Conservation (phyloP, 768 basidiomycete genomes). For the Lyophyllum decastes region DNA sequence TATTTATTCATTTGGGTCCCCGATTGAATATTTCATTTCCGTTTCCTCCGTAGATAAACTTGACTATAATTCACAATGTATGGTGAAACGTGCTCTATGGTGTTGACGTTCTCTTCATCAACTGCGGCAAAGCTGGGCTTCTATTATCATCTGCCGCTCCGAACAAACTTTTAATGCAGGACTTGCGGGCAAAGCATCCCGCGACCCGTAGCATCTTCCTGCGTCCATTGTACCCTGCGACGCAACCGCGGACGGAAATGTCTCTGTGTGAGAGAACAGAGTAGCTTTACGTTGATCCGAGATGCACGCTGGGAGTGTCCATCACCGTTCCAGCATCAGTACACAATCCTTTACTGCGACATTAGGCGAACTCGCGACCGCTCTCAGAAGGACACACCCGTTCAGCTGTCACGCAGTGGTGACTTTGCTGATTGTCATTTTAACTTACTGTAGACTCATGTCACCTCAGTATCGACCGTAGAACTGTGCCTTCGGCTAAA, state of each 20-base stretch:
- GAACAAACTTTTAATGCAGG: not conserved
- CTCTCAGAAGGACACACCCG: not conserved
- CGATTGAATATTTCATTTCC: not conserved
- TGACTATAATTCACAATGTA: not conserved
- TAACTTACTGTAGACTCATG: not conserved
- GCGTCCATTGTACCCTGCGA: not conserved
- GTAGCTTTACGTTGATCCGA: not conserved
- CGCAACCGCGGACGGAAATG: slow-evolving; percentile 1
- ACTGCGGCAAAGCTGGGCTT: not conserved
- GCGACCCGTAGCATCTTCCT: not conserved
- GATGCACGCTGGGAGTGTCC: not conserved
- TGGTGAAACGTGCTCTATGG: not conserved
- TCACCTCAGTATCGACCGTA: not conserved
- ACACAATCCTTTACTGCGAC: not conserved
- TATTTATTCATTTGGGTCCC: not conserved
- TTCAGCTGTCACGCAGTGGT: too few species aligned
- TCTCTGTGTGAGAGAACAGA: not conserved
- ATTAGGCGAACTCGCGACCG: not conserved
- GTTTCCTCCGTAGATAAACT: not conserved
- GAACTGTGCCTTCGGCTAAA: not conserved
- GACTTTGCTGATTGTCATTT: too few species aligned
- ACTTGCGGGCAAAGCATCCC: not conserved
- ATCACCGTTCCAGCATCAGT: not conserved
- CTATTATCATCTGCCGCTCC: not conserved
- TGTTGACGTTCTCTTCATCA: not conserved